Conservation (phyloP, 1,139 yeast genomes). For the Taphrina communis region DNA sequence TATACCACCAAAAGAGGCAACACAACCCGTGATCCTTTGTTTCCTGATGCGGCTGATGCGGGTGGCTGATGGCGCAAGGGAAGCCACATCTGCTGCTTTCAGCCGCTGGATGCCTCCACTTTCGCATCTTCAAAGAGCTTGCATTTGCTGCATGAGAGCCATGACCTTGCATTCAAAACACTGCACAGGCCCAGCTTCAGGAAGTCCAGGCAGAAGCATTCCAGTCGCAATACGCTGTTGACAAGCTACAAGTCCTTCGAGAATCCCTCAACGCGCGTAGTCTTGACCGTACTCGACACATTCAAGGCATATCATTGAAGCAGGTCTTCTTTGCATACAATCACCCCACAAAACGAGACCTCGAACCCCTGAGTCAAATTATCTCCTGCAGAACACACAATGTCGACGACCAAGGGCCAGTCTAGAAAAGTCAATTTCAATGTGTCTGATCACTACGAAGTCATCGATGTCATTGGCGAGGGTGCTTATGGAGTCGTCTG, state of each 20-base stretch:
- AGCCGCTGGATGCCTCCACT: slow-evolving; percentile 14
- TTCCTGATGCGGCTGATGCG: background rate
- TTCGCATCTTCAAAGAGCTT: slow-evolving; percentile 7
- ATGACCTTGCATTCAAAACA: background rate
- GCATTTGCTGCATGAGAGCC: background rate
- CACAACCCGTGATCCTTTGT: slow-evolving; percentile 3
- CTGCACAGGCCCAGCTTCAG: slow-evolving; percentile 5
- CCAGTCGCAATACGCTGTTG: too few species aligned
- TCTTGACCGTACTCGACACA: too few species aligned
- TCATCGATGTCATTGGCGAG: slow-evolving; percentile 86
- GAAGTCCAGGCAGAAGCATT: too few species aligned
- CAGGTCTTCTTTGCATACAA: slow-evolving; percentile 3
- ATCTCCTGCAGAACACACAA: background rate
- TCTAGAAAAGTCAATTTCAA: slow-evolving; percentile 72
- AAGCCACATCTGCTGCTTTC: slow-evolving; percentile 6
- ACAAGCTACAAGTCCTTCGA: background rate
- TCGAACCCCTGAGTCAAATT: background rate
- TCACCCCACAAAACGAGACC: background rate
- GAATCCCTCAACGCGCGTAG: background rate
- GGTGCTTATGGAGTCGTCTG: slow-evolving; percentile 99
- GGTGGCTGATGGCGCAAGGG: slow-evolving; percentile 1
- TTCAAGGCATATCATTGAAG: background rate
- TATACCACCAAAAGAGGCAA: background rate
- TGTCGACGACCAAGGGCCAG: slow-evolving; percentile 35
- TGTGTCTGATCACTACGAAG: slow-evolving; percentile 84